Evolutionary conservation across 2,329 filamentous ascomycete genomes (phyloP).

Genomic region (Botryotinia convoluta): DNA sequence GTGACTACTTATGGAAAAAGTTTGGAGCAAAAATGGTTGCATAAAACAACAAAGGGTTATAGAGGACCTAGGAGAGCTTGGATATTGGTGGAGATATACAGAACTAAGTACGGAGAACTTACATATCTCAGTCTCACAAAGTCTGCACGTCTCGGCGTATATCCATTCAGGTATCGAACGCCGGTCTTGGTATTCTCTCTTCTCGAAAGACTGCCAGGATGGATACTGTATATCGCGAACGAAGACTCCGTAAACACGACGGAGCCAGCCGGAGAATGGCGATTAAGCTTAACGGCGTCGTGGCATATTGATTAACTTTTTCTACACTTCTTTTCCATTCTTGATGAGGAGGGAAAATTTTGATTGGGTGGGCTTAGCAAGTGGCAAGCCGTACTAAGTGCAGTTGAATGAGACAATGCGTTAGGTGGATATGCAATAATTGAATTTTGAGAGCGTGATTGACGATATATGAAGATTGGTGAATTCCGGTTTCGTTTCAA

Average conservation of each 20-base stretch:
- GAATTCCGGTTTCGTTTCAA: slow-evolving; percentile 17
- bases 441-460: background rate
- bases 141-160: background rate
- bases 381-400: background rate
- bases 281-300: background rate
- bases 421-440: background rate
- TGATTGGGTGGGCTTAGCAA: slow-evolving; percentile 6
- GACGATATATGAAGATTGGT: background rate
- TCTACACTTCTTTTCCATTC: background rate
- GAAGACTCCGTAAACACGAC: background rate
- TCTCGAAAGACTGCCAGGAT: background rate
- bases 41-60: background rate
- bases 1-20: background rate
- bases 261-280: background rate
- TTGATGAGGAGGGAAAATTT: too few species aligned
- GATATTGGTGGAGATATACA: background rate
- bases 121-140: background rate
- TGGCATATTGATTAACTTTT: background rate
- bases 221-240: background rate
- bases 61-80: background rate
- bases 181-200: background rate
- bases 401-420: background rate
- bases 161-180: background rate
- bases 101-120: background rate
- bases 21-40: background rate